Conservation (phyloP, 2,329 filamentous ascomycete genomes). For the Helminthosporium solani region DNA sequence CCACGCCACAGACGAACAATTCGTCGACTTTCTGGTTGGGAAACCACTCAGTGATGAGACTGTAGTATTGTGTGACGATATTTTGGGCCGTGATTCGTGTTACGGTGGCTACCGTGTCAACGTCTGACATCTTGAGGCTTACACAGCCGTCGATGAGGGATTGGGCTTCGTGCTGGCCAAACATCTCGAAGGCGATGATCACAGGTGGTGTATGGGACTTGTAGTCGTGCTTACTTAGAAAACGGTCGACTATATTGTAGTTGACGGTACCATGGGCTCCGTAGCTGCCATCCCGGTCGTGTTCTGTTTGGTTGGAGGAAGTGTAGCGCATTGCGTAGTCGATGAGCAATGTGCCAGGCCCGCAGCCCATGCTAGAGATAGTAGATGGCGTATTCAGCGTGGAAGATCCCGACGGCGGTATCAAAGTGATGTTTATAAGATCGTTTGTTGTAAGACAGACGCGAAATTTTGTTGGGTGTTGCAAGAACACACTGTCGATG, state of each 20-base stretch:
- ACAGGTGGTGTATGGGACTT: conserved; percentile 55
- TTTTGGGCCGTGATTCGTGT: conserved; percentile 61
- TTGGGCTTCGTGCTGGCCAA: conserved; percentile 58
- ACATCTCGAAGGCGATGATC: conserved; percentile 61
- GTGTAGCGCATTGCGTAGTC: conserved; percentile 58
- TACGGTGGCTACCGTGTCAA: conserved; percentile 59
- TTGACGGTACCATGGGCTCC: conserved; percentile 52
- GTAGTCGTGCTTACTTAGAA: conserved; percentile 51
- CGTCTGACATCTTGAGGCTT: conserved; percentile 47
- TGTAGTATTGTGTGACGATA: conserved; percentile 54
- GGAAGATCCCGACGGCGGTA: conserved; percentile 48
- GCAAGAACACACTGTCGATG: conserved; percentile 58
- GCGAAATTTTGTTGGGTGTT: conserved; percentile 58
- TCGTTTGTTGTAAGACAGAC: conserved; percentile 64
- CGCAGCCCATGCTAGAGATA: conserved; percentile 54
- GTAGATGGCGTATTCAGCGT: conserved; percentile 38
- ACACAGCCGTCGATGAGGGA: conserved; percentile 53
- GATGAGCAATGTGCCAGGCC: conserved; percentile 59
- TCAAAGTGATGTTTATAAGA: conserved; percentile 63
- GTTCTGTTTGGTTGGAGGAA: conserved; percentile 52
- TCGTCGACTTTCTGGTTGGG: conserved; percentile 50
- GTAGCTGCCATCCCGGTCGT: conserved; percentile 56
- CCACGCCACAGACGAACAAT: conserved; percentile 63
- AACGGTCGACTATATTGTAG: conserved; percentile 55
- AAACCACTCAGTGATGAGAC: conserved; percentile 47